Evolutionary conservation across 1,284 basidiomycete species (phyloP), one percentile per base, ranked within the genome.

Genomic region (Tetrapyrgos nigripes): DNA sequence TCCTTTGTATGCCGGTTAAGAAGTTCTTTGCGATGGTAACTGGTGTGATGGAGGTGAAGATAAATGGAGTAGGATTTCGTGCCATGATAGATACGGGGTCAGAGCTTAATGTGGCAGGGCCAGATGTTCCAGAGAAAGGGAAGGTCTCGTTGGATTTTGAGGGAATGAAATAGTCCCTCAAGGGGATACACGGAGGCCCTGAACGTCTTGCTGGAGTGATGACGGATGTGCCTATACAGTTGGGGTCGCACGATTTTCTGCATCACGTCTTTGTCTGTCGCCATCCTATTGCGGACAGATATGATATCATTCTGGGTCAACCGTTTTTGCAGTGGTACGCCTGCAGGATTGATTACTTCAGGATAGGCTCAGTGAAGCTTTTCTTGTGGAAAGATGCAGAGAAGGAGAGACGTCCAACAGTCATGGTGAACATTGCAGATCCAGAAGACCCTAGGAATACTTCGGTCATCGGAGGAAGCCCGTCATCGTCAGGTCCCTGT

Each of bases 281-380:
- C 44, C 1, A 62, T 33, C 6, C 21, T 62, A 58, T 58, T 24
- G 4, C 27, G 4, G 62, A 61, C 0, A 31, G 45, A 4, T 63
- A 66, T 6, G 69, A 71, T 29, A 57, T 67, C 2, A 69, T 74
- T 37, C 50, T 74, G 2, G 71, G 71, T 0, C 71, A 74, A 48
- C 72, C 71, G 0, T 75, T 65, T 63, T 60, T 75, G 3, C 61
- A 66, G 3, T 71, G 66, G 68, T 73, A 62, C 47, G 57, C 64
- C 0, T 63, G 63, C 2, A 24, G 43, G 1, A 62, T 74, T 28
- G 45, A 65, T 21, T 74, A 72, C 44, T 28, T 37, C 3, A 14
- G 62, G 4, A 5, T 33, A 3, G 62, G 64, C 1, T 10, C 44
- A 1, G 60, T 65, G 27, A 50, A 53, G 13, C 52, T 71, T 24